Evolutionary conservation across 345 rosid species (phyloP).

Genomic region (Excoecaria agallocha): DNA sequence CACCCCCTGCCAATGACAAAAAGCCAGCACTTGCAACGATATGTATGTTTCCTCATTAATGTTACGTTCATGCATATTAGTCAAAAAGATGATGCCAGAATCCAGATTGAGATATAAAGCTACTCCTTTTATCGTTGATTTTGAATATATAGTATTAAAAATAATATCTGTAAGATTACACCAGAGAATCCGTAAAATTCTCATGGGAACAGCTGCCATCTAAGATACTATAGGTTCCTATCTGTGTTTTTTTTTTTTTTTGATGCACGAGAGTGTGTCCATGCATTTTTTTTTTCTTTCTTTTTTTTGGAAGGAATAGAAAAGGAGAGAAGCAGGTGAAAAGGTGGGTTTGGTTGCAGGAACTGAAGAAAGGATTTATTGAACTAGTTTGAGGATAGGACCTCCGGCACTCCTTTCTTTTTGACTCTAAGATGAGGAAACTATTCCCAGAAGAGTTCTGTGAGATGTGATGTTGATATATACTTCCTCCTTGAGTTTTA

Average conservation of each 20-base stretch:
- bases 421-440: background rate
- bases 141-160: background rate
- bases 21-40: slow-evolving; percentile 73
- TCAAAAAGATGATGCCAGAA: slow-evolving; percentile 15
- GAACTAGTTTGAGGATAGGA: background rate
- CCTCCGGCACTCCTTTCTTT: background rate
- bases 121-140: background rate
- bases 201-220: background rate
- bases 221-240: background rate
- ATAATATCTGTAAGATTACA: background rate
- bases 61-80: slow-evolving; percentile 9
- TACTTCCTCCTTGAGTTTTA: background rate
- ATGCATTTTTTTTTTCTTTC: background rate
- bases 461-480: background rate
- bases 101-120: slow-evolving; percentile 6
- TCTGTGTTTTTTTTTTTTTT: background rate
- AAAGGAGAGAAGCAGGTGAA: background rate
- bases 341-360: background rate
- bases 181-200: background rate
- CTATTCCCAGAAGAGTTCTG: background rate
- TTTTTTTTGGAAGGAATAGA: background rate
- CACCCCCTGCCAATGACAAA: slow-evolving; percentile 85
- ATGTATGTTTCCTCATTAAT: slow-evolving; percentile 57
- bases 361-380: too few species aligned
- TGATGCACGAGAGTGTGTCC: background rate